Evolutionary conservation across 495 filamentous ascomycete genomes (phyloP), one percentile per base, ranked within the genome.

Genomic region (Hyaloscypha bicolor): DNA sequence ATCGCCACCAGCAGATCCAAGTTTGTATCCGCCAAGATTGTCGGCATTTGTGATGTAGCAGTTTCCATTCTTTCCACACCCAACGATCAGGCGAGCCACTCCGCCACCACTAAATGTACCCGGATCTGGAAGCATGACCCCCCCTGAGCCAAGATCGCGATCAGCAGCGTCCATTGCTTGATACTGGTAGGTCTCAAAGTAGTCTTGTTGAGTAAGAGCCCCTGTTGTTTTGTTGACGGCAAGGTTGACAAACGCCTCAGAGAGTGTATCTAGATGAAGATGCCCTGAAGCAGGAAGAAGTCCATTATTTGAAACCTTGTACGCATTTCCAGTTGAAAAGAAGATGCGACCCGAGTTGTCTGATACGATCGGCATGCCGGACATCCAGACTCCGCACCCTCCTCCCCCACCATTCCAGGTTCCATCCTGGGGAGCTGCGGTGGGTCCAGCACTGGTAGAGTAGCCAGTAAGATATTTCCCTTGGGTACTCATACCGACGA

Each of bases 401-500:
- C 73, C 45, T 45, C 72, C 72, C 22, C 72, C 72, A 45, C 72
- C 72, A 39, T 53, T 70, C 9, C 58, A 71, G 19, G 68, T 72
- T 6, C 71, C 72, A 55, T 74, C 71, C 37, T 72, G 68, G 4
- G 51, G 35, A 14, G 68, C 67, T 6, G 72, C 42, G 16, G 30
- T 32, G 60, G 71, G 56, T 29, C 65, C 57, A 48, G 9, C 42
- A 19, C 42, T 45, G 6, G 14, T 45, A 9, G 42, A 3, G 14
- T 45, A 45, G 6, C 6, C 65, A 61, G 67, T 69, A 22, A 65
- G 21, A 37, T 60, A 30, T 30, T 65, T 65, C 1, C 67, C 67
- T n/a, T 58, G 61, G 16, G 68, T 67, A 25, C 66, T 66, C 66
- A 76, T 72, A 11, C 72, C 75, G 11, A 74, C 66, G 31, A 76